Base-by-base conservation (phyloP, 371 early-diverging fungal genomes). In the Syncephalastrum sp. region DNA sequence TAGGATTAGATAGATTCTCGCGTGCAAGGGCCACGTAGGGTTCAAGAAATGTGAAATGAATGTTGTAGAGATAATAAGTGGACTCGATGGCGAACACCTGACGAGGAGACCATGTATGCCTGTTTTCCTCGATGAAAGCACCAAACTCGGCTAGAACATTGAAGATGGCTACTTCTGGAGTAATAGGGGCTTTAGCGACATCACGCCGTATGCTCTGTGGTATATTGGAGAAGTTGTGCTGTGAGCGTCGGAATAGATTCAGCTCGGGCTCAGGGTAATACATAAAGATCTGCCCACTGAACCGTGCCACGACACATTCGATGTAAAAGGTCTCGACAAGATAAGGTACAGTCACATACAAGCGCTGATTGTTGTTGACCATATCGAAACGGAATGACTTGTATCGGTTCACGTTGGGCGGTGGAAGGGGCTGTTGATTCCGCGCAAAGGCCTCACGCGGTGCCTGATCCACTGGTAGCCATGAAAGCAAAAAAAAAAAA, bases 121-220 rank as follows among this genome's bases (percentile, higher is more conserved):
- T 65, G 41, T 79, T 69, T 44, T 66, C 57, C 42, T 74, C 68
- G 58, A 82, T 82, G 54, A 77, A 79, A 21, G 52, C 59, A 47
- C 67, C 54, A 58, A 77, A 77, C 27, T 56, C 16, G 7, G 54
- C 14, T 38, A 72, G 43, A n/a, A 54, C 52, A 4, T 47, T 42
- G 16, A 53, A 50, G 16, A 64, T 43, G 3, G 57, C 61, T 10
- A 16, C 24, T 17, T 25, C 29, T 10, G 38, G 38, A 10, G 38
- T 33, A 10, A 33, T 33, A 33, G 38, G 38, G 38, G 38, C 38
- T 33, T 33, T 33, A 33, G 38, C 38, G 38, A 33, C 38, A 10
- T 33, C 38, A 12, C 38, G 38, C 8, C 38, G 38, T 17, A 27
- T 41, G 21, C 50, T 50, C n/a, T 12, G 25, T 33, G 50, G 44